Conservation (phyloP, 108 stramenopile species). For the Fragilaria crotonensis region DNA sequence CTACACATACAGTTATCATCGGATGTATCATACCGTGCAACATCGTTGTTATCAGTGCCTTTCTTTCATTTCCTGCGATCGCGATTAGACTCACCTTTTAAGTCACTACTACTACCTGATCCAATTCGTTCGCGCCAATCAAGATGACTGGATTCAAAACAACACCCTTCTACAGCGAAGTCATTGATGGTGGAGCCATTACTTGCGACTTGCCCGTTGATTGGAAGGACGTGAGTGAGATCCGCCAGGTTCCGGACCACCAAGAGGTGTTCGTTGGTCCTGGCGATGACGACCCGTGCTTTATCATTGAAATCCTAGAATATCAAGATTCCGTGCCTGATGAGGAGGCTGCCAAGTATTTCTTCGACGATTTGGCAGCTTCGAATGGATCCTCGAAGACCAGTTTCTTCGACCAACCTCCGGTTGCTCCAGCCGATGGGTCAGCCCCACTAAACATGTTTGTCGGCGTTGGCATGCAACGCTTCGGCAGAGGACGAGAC, state of each 20-base stretch:
- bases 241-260: slow-evolving; percentile 74
- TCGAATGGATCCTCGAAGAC: slow-evolving; percentile 21
- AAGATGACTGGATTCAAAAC: not conserved
- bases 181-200: slow-evolving; percentile 56
- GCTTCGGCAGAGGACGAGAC: slow-evolving; percentile 21
- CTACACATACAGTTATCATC: no score
- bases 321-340: slow-evolving; percentile 27
- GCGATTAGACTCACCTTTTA: no score
- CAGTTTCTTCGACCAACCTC: slow-evolving; percentile 5
- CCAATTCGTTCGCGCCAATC: no score
- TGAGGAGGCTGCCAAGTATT: slow-evolving; percentile 39
- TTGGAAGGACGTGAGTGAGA: slow-evolving; percentile 57
- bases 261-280: slow-evolving; percentile 53
- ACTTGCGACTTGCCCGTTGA: slow-evolving; percentile 25
- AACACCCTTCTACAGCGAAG: not conserved
- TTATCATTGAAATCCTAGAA: slow-evolving; percentile 68
- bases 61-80: no score
- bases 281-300: slow-evolving; percentile 29
- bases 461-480: slow-evolving; percentile 24
- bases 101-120: no score
- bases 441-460: slow-evolving; percentile 8
- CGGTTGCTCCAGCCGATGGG: not conserved
- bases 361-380: slow-evolving; percentile 66
- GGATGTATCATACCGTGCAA: no score
- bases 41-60: no score